Percentiles rank a stretch among this genome's conserved stretches.
These are phyloP conservation scores for Voacanga thouarsii DNA, from an alignment of 257 asterid genomes.

Conservation along the genomic window DNA sequence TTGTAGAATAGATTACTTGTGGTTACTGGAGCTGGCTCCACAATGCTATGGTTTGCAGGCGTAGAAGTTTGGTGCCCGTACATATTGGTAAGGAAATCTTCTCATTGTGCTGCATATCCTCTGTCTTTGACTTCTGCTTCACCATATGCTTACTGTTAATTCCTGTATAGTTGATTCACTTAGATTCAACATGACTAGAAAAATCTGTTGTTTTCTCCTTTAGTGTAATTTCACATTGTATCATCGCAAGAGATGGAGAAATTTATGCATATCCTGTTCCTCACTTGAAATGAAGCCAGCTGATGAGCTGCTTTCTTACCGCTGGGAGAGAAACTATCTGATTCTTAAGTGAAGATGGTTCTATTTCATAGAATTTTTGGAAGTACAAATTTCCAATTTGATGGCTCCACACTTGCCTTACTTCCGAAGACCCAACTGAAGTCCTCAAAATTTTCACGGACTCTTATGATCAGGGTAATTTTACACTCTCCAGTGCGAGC, in stretches of 20 bases:
- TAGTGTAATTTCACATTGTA: no score
- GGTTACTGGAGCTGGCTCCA: slow-evolving; percentile 93
- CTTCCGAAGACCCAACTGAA: neutral
- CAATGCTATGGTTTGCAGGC: slow-evolving; percentile 56
- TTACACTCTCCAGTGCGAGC: neutral
- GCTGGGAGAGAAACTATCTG: neutral
- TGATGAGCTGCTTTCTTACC: neutral
- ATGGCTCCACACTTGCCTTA: neutral
- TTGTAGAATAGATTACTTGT: slow-evolving; percentile 71
- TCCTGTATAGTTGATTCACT: neutral
- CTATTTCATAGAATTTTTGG: neutral
- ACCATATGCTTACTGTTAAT: neutral
- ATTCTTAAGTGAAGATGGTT: neutral
- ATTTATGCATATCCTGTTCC: neutral
- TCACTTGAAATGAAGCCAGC: neutral
- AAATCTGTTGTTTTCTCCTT: neutral
- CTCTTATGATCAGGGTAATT: neutral
- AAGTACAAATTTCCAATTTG: neutral
- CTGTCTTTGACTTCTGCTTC: neutral
- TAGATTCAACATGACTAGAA: neutral
- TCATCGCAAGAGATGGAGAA: neutral
- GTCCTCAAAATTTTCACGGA: neutral
- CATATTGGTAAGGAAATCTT: neutral
- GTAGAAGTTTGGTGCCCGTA: slow-evolving; percentile 19
- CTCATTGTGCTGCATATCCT: neutral